Evolutionary conservation across 768 basidiomycete genomes (phyloP).

Genomic region (Pleurotus giganteus): DNA sequence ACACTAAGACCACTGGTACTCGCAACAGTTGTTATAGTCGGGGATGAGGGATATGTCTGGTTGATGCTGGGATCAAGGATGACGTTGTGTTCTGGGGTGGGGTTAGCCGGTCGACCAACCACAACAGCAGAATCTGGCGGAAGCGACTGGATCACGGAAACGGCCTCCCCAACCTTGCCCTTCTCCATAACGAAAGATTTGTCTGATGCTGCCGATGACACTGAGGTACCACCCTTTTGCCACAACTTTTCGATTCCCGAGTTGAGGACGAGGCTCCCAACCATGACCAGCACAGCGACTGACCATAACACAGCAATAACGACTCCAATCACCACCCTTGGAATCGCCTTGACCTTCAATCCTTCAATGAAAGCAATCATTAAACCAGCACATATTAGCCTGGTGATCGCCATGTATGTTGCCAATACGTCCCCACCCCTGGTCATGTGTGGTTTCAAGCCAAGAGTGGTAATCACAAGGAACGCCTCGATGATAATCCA

Average conservation of each 20-base stretch:
- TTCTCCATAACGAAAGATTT: slow-evolving; percentile 40
- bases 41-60: slow-evolving; percentile 45
- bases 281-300: slow-evolving; percentile 64
- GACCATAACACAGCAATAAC: slow-evolving; percentile 72
- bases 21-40: slow-evolving; percentile 25
- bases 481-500: slow-evolving; percentile 65
- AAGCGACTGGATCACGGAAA: not conserved
- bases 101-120: slow-evolving; percentile 42
- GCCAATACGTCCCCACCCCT: slow-evolving; percentile 70
- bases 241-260: slow-evolving; percentile 32
- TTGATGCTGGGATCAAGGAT: slow-evolving; percentile 38
- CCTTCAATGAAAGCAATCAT: slow-evolving; percentile 75
- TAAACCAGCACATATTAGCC: slow-evolving; percentile 68
- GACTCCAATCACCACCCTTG: slow-evolving; percentile 78
- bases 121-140: slow-evolving; percentile 13
- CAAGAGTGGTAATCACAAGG: slow-evolving; percentile 50
- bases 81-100: slow-evolving; percentile 48
- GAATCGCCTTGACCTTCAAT: slow-evolving; percentile 67
- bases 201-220: slow-evolving; percentile 19
- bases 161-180: slow-evolving; percentile 18
- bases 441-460: slow-evolving; percentile 63
- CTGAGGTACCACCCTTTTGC: slow-evolving; percentile 10
- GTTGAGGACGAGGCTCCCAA: slow-evolving; percentile 64
- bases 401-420: slow-evolving; percentile 61
- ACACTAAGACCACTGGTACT: not conserved